Conservation (phyloP, 495 filamentous ascomycete genomes). For the Penicillium psychrofluorescens region DNA sequence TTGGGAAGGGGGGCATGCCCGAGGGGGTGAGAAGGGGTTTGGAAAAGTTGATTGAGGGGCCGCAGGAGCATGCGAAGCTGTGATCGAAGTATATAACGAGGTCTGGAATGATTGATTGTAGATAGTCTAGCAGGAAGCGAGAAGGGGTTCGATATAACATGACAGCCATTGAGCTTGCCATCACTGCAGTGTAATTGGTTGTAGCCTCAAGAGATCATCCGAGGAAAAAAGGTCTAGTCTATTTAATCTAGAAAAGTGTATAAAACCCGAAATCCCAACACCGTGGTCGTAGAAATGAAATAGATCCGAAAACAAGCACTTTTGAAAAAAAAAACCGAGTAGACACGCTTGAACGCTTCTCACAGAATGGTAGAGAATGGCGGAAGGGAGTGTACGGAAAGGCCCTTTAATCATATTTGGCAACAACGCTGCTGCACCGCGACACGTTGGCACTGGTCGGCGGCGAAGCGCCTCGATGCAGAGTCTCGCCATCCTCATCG, state of each 20-base stretch:
- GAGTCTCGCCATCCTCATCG: conserved; percentile 29
- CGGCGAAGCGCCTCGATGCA: conserved; percentile 31
- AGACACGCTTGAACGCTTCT: not conserved
- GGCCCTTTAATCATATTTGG: not conserved
- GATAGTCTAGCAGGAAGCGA: not conserved
- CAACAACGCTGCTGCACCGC: conserved; percentile 30
- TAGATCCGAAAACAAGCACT: not conserved
- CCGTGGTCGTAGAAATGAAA: not conserved
- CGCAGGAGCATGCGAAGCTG: conserved; percentile 12
- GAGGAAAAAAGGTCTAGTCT: not conserved
- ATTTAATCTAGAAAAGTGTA: not conserved
- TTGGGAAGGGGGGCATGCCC: conserved; percentile 44
- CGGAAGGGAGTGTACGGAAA: too few relatives aligned
- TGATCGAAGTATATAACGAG: not conserved
- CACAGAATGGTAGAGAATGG: not conserved
- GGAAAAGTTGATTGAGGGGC: conserved; percentile 38
- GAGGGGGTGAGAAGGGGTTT: conserved; percentile 32
- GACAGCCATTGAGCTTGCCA: too few relatives aligned
- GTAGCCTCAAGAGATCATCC: not conserved
- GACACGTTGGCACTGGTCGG: conserved; percentile 36
- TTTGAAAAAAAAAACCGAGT: not conserved
- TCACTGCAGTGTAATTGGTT: too few relatives aligned
- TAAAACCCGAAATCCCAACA: too few relatives aligned
- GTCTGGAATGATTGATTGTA: not conserved
- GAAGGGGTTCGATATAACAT: too few relatives aligned